Conservation (phyloP, 352 stramenopile species). For the Globisporangium recalcitrans region DNA sequence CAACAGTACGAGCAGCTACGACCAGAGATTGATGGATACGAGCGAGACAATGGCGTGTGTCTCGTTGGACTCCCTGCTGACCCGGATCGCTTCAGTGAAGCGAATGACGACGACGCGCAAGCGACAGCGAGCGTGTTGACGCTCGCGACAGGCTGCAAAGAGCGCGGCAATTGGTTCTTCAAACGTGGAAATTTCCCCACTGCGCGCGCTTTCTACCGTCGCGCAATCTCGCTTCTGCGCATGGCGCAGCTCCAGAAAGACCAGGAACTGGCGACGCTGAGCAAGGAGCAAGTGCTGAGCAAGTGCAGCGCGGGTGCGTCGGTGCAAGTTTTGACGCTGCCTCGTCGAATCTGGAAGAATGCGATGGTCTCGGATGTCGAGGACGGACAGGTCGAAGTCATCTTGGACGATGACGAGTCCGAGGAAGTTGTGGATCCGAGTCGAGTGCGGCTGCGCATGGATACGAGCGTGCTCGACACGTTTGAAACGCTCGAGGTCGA, state of each 20-base stretch:
- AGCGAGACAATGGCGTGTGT: slow-evolving; percentile 38
- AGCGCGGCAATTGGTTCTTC: slow-evolving; percentile 56
- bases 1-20: slow-evolving; percentile 34
- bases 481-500: slow-evolving; percentile 57
- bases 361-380: slow-evolving; percentile 71
- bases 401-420: slow-evolving; percentile 48
- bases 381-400: slow-evolving; percentile 37
- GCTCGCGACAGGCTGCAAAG: slow-evolving; percentile 34
- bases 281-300: slow-evolving; percentile 23
- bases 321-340: slow-evolving; percentile 33
- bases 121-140: slow-evolving; percentile 18
- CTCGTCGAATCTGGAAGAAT: slow-evolving; percentile 25
- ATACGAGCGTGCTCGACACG: slow-evolving; percentile 35
- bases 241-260: slow-evolving; percentile 43
- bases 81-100: slow-evolving; percentile 15
- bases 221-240: slow-evolving; percentile 44
- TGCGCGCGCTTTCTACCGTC: slow-evolving; percentile 56
- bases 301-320: slow-evolving; percentile 51
- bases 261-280: slow-evolving; percentile 27
- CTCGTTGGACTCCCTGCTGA: slow-evolving; percentile 39
- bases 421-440: slow-evolving; percentile 48
- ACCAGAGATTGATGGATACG: slow-evolving; percentile 48
- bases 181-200: slow-evolving; percentile 51
- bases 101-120: background rate
- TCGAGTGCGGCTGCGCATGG: slow-evolving; percentile 52